Evolutionary conservation across 768 basidiomycete genomes (phyloP).

Genomic region (Chalciporus chontae): DNA sequence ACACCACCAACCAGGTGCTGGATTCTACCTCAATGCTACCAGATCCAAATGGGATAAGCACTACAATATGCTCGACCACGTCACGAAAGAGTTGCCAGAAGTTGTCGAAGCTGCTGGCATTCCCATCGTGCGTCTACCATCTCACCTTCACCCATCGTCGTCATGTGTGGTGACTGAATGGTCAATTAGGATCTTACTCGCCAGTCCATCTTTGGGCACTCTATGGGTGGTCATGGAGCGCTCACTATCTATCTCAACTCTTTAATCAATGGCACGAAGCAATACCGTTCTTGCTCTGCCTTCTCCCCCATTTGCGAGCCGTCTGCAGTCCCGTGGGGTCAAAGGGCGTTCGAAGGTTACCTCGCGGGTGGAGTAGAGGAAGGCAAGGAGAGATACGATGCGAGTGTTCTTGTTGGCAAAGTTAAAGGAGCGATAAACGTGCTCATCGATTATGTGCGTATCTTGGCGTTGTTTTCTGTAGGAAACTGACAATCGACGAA

Average conservation of each 20-base stretch:
- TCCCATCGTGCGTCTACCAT: constrained; percentile 59
- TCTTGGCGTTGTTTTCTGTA: neutral
- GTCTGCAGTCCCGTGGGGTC: constrained; percentile 83
- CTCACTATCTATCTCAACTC: constrained; percentile 85
- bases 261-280: constrained; percentile 44
- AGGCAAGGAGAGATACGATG: constrained; percentile 73
- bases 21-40: constrained; percentile 95
- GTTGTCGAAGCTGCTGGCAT: constrained; percentile 70
- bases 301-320: constrained; percentile 89
- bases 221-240: constrained; percentile 97
- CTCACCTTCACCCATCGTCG: neutral
- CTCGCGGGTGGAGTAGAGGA: constrained; percentile 74
- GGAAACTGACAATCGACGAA: neutral
- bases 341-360: constrained; percentile 88
- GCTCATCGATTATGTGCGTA: constrained; percentile 78
- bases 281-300: constrained; percentile 84
- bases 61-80: constrained; percentile 87
- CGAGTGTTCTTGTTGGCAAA: constrained; percentile 74
- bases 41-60: constrained; percentile 63
- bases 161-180: neutral
- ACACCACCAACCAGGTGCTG: constrained; percentile 53
- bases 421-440: constrained; percentile 66
- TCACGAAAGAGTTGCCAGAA: constrained; percentile 81
- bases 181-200: constrained; percentile 68
- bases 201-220: constrained; percentile 92